A percentile compares a stretch with the other conserved stretches of the same genome.
phyloP scores from a whole-genome alignment of 345 rosid genomes.

The Streptanthus diversifolius region DNA sequence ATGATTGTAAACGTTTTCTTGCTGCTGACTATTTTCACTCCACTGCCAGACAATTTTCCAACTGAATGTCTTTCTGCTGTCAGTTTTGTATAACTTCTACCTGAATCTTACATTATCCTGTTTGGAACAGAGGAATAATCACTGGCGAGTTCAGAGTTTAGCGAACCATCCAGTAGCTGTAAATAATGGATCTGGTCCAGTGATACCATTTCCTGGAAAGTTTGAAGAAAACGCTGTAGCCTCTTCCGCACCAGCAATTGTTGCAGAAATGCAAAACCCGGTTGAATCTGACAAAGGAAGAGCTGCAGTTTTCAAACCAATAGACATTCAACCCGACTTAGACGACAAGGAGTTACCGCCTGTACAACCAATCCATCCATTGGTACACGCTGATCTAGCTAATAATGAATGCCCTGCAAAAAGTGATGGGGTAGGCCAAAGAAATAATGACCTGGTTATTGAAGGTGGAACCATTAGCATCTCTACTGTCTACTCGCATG shows the following conservation, averaged over 20 bases:
- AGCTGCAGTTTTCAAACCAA: conserved; percentile 44
- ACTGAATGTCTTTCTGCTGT: background rate
- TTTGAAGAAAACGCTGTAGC: conserved; percentile 58
- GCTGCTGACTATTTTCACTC: background rate
- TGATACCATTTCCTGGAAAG: conserved; percentile 55
- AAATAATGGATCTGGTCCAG: conserved; percentile 71
- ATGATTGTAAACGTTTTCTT: background rate
- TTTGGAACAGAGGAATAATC: conserved; percentile 82
- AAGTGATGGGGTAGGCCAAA: conserved; percentile 43
- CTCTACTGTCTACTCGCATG: conserved; percentile 59
- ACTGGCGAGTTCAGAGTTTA: conserved; percentile 78
- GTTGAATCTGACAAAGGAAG: conserved; percentile 54
- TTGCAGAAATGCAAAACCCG: conserved; percentile 45
- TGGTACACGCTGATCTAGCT: conserved; percentile 55
- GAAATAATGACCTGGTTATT: conserved; percentile 60
- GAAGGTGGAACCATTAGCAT: conserved; percentile 97
- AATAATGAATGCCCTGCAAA: conserved; percentile 49
- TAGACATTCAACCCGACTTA: conserved; percentile 52
- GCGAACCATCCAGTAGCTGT: conserved; percentile 56
- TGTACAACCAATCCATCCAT: conserved; percentile 44
- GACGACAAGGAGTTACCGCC: conserved; percentile 45
- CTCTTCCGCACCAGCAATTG: conserved; percentile 33
- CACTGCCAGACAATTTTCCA: background rate
- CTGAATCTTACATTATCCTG: background rate
- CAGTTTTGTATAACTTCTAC: conserved; percentile 1